Evolutionary conservation across 2,329 filamentous ascomycete genomes (phyloP).

Genomic region (Pyricularia pennisetigena): DNA sequence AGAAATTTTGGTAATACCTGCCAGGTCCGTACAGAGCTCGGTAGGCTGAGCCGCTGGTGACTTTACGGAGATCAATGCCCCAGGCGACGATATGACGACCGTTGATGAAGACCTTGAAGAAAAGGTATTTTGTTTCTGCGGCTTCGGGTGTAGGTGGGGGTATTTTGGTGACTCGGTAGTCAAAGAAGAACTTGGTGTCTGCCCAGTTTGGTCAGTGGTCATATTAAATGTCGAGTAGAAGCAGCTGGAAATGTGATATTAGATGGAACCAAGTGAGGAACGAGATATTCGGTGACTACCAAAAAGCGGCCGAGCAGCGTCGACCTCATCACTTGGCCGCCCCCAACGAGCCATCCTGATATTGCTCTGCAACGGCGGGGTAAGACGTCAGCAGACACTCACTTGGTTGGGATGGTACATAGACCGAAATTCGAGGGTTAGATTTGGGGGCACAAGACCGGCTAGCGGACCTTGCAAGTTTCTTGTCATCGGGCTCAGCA

Average conservation of each 20-base stretch:
- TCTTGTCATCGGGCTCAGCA: background rate
- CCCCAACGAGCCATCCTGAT: background rate
- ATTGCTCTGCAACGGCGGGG: background rate
- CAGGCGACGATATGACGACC: constrained; percentile 41
- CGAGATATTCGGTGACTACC: no score
- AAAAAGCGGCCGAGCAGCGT: no score
- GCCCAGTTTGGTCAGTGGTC: background rate
- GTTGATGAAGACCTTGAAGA: constrained; percentile 47
- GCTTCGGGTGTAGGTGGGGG: constrained; percentile 12
- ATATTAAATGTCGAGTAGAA: background rate
- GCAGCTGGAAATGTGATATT: background rate
- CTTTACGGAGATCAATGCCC: constrained; percentile 35
- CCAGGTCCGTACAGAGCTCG: constrained; percentile 38
- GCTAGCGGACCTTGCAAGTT: background rate
- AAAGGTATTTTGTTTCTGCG: constrained; percentile 29
- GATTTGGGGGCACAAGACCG: background rate
- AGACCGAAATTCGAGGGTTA: constrained; percentile 39
- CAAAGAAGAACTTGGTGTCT: constrained; percentile 41
- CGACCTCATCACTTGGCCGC: no score
- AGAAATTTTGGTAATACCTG: constrained; percentile 26
- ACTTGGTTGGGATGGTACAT: constrained; percentile 46
- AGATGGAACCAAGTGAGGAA: no score
- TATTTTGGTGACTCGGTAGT: constrained; percentile 29
- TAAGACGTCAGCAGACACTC: constrained; percentile 7
- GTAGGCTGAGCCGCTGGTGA: constrained; percentile 21